Evolutionary conservation across 1,284 basidiomycete genomes (phyloP).

Genomic region (Marasmius sp.): DNA sequence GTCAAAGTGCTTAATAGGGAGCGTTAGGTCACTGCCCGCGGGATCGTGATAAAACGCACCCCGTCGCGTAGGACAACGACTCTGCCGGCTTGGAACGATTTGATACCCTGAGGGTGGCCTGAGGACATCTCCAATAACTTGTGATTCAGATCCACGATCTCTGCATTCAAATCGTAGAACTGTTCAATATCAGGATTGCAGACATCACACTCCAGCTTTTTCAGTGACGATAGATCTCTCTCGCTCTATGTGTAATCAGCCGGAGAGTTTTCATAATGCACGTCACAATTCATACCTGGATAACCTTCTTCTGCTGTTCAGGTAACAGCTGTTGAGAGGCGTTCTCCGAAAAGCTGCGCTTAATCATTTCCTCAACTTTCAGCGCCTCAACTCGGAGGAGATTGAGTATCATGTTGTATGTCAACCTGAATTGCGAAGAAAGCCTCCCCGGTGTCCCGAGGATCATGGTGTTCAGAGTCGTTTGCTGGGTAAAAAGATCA

Average conservation of each 20-base stretch:
- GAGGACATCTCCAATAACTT: slow-evolving; percentile 67
- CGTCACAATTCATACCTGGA: slow-evolving; percentile 53
- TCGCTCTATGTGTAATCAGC: slow-evolving; percentile 60
- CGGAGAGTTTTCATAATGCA: background rate
- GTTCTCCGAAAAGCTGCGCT: slow-evolving; percentile 98
- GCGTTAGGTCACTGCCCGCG: slow-evolving; percentile 2
- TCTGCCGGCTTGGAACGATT: slow-evolving; percentile 72
- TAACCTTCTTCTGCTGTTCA: slow-evolving; percentile 88
- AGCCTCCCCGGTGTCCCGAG: slow-evolving; percentile 90
- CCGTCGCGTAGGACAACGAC: slow-evolving; percentile 84
- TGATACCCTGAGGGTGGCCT: slow-evolving; percentile 64
- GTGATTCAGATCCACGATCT: slow-evolving; percentile 69
- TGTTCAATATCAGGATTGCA: slow-evolving; percentile 72
- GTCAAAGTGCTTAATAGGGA: slow-evolving; percentile 68
- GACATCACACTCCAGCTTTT: slow-evolving; percentile 67
- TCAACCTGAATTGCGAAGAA: slow-evolving; percentile 96
- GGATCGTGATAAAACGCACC: slow-evolving; percentile 43
- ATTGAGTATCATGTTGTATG: slow-evolving; percentile 99
- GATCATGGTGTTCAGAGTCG: slow-evolving; percentile 85
- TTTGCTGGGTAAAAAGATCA: slow-evolving; percentile 49
- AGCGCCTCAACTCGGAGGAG: slow-evolving; percentile 94
- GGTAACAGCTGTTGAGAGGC: slow-evolving; percentile 90
- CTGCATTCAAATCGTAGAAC: slow-evolving; percentile 78
- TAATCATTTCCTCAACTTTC: slow-evolving; percentile 99
- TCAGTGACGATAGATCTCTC: slow-evolving; percentile 64